Evolutionary conservation across 139 green algal species (phyloP).

Genomic region (Chlorella vulgaris): DNA sequence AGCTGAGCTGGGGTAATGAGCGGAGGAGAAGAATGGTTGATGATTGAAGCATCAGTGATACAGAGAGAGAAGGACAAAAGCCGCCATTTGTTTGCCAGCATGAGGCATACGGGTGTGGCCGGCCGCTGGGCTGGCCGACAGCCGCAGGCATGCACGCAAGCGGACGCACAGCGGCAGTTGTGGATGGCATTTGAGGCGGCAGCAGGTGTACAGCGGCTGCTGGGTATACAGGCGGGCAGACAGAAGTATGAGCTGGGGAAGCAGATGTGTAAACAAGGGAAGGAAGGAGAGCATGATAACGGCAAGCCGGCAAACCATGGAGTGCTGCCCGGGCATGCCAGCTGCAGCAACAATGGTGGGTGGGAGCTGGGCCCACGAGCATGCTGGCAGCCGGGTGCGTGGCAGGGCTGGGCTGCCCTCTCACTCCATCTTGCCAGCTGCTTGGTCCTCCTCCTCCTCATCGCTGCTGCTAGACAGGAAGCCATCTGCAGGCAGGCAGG

Average conservation of each 20-base stretch:
- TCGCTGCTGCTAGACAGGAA: constrained; percentile 75
- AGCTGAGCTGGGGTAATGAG: too few relatives aligned
- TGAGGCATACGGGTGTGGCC: background rate
- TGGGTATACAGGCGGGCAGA: background rate
- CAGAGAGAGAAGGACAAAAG: too few relatives aligned
- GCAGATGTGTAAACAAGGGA: background rate
- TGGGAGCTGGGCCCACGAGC: background rate
- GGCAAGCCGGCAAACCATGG: too few relatives aligned
- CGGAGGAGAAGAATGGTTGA: too few relatives aligned
- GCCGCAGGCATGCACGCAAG: background rate
- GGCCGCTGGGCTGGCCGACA: too few relatives aligned
- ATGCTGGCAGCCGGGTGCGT: background rate
- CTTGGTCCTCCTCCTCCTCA: constrained; percentile 46
- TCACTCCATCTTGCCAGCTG: constrained; percentile 27
- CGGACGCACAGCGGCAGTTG: too few relatives aligned
- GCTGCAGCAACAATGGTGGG: background rate
- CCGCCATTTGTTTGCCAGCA: too few relatives aligned
- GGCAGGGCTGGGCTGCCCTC: background rate
- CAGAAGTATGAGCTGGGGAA: background rate
- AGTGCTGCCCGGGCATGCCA: background rate
- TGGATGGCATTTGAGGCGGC: too few relatives aligned
- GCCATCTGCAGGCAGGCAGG: constrained; percentile 42
- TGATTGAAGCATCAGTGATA: too few relatives aligned
- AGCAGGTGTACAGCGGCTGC: background rate
- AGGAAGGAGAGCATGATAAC: background rate